Evolutionary conservation across 2,329 filamentous ascomycete genomes (phyloP), one percentile per base, ranked within the genome.

Genomic region (Fusarium sp.): DNA sequence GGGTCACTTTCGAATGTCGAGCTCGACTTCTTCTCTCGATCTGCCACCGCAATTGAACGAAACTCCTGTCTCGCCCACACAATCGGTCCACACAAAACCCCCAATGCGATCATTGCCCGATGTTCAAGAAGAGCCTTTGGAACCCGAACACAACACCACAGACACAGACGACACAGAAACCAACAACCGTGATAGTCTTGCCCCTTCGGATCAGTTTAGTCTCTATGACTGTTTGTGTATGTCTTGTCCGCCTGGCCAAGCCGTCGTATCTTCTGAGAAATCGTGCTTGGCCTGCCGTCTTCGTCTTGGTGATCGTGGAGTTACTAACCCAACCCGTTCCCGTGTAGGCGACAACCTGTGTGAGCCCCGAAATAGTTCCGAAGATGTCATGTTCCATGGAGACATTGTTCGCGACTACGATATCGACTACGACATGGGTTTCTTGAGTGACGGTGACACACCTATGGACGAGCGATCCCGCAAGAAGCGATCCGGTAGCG

Each of bases 81-180:
- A 69, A 55, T 71, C 75, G 54, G 49, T 82, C 83, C 68, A 76
- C 56, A 73, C 75, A 68, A 88, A 90, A 71, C 83, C 88, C 0
- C 85, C 86, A 75, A 93, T 93, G 81, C 87, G 89, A 66, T 87
- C 86, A 56, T 85, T 98, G 68, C 92, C 93, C 18, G 93, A 96
- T 76, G 92, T 98, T 23, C 89, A 94, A 76, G 95, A 98, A 80
- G 94, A 97, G 76, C 90, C 92, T 4, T 82, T 90, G 44, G 92
- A 95, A 79, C 88, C 87, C 58, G 92, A 92, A 26, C 88, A 90
- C 38, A 48, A 13, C 59, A 32, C 35, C 44, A 7, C 3, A 30
- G 30, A 30, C 17, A 38, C 48, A 52, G 26, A 65, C 20, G 26
- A 49, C 26, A 37, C 46, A 26, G 40, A 52, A 18, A 38, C 30